Base-by-base conservation (phyloP, 768 basidiomycete genomes). In the Mrakia frigida region DNA sequence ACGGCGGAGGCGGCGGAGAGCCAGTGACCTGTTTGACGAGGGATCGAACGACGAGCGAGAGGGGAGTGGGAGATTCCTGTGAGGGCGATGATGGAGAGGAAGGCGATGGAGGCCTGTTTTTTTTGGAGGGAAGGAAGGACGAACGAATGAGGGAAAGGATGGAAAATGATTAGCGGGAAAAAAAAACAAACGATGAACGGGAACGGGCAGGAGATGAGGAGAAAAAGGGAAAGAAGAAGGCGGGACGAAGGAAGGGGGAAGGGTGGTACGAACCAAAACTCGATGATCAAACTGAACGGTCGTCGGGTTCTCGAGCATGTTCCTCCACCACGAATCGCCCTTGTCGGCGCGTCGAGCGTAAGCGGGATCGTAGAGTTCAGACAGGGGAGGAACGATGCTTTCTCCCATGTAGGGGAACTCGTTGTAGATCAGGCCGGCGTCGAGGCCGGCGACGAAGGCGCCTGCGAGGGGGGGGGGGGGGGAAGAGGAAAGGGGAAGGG, bases 281-380 rank as follows among this genome's bases (percentile, higher is more conserved):
- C 97, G 90, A 83, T 99, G 97, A 81, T 99, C 89, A 81, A 98
- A 98, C 82, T 99, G 97, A 11, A 95, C 95, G 0, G 96, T 97
- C 13, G 92, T 94, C 11, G 97, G 97, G 81, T 99, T 99, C 85
- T 99, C 97, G 78, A 97, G 89, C 70, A 98, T 85, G 83, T 98
- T 98, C 77, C 97, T 87, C 93, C 94, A 96, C 91, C 91, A 95
- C n/a, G 88, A 81, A 81, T 97, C 94, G 1, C 88, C 88, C 78
- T 87, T 85, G 82, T 92, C 90, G 0, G 84, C 80, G 41, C 83
- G 87, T 37, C 74, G 70, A 10, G 93, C 88, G 82, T 97, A 98
- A 21, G 35, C 35, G 0, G 87, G 81, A 37, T 92, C 89, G 82
- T 95, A 88, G 35, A 99, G 87, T 82, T 98, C 97, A 52, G 90